Evolutionary conservation across 371 early-diverging fungal species (phyloP), one percentile per base, ranked within the genome.

Genomic region (Mortierella sp.): DNA sequence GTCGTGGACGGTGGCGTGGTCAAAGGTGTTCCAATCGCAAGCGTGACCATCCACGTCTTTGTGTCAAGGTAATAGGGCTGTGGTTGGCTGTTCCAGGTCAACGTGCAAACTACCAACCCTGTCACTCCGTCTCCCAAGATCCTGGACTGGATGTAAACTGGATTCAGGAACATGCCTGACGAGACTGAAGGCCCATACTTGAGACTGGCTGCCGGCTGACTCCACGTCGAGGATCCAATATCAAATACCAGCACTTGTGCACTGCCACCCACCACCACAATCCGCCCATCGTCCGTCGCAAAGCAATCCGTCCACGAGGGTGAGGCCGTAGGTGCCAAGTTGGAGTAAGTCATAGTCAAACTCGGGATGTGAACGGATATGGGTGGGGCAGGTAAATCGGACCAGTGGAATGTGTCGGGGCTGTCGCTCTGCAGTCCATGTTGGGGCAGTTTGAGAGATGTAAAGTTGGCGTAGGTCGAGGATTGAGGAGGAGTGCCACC

Each of bases 281-380:
- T 79, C 31, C 79, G 72, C 0, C 83, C 83, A 45, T 83, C 83
- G 34, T 78, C 73, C 13, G 83, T 83, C 2, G 83, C 83, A 64
- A 83, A 83, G 55, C 83, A 83, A 64, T 83, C 83, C 22, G 55
- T 78, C 83, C 83, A 83, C 0, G 76, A 45, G 26, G 83, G 79
- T 0, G 83, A 70, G 2, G 67, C 63, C 2, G 69, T 72, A 0
- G 83, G 61, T 0, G 65, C 26, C 29, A 24, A 22, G 1, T 16
- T 68, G 1, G 58, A 50, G 39, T 45, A 78, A 22, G 83, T 73
- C 83, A 83, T 75, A 14, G 83, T 79, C 52, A 83, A 34, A 58
- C 76, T 78, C 26, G 52, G 66, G 47, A 83, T 83, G 10, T 83
- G 73, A n/a, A 83, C 16, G 11, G 83, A 61, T 1, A 75, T 69